Evolutionary conservation across 1,139 yeast species (phyloP).

Genomic region (Scheffersomyces stambukii): DNA sequence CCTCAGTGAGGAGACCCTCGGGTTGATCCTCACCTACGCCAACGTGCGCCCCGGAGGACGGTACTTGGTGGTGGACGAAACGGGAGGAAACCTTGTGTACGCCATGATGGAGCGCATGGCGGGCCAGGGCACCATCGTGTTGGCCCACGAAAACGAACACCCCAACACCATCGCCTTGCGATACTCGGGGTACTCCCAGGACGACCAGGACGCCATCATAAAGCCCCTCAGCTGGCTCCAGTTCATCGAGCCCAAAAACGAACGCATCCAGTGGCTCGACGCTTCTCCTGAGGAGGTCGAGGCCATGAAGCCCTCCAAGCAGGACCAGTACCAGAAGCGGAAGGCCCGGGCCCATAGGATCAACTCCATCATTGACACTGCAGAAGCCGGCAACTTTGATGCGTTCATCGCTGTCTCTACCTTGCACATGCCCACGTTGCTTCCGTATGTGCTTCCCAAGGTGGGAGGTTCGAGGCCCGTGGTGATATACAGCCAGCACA

Average conservation of each 20-base stretch:
- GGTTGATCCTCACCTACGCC: constrained; percentile 68
- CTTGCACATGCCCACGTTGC: constrained; percentile 60
- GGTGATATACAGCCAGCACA: constrained; percentile 75
- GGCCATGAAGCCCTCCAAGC: constrained; percentile 55
- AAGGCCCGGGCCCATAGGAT: constrained; percentile 53
- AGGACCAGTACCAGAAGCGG: constrained; percentile 66
- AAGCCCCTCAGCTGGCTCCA: constrained; percentile 76
- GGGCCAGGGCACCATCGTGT: constrained; percentile 71
- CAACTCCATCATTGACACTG: constrained; percentile 49
- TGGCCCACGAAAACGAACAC: constrained; percentile 90
- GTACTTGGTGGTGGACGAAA: constrained; percentile 84
- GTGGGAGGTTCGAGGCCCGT: constrained; percentile 88
- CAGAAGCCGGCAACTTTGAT: constrained; percentile 60
- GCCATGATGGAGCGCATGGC: constrained; percentile 89
- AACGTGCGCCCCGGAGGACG: constrained; percentile 87
- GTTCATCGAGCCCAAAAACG: constrained; percentile 71
- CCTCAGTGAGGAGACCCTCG: constrained; percentile 79
- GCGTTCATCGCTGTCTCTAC: constrained; percentile 74
- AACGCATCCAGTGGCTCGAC: constrained; percentile 48
- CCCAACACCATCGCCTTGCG: constrained; percentile 71
- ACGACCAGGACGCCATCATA: constrained; percentile 50
- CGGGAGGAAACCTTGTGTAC: constrained; percentile 80
- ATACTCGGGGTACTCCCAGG: constrained; percentile 59
- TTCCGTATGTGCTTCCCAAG: constrained; percentile 58
- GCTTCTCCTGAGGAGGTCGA: constrained; percentile 49